A percentile compares a stretch with the other conserved stretches of the same genome.
phyloP scores from a whole-genome alignment of 352 stramenopile genomes.

The Pythium chondricola region DNA sequence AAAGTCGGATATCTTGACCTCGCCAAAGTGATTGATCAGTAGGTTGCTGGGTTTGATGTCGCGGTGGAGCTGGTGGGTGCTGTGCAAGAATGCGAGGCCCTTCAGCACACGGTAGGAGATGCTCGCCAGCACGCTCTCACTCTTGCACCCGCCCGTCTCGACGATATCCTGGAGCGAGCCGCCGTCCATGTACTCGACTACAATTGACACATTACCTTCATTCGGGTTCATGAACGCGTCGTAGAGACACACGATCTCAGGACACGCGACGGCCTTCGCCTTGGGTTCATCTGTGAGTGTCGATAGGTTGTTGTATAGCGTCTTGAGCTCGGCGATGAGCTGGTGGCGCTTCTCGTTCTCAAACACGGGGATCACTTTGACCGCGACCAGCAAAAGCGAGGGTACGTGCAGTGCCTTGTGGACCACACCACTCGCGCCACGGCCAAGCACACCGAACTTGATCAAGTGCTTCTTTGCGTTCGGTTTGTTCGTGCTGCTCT shows the following conservation, averaged over 20 bases:
- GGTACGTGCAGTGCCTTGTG: slow-evolving; percentile 88
- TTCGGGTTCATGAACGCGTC: slow-evolving; percentile 92
- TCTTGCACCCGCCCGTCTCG: slow-evolving; percentile 80
- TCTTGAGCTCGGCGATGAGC: slow-evolving; percentile 81
- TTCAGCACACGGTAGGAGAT: slow-evolving; percentile 86
- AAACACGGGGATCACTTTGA: slow-evolving; percentile 90
- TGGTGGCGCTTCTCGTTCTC: slow-evolving; percentile 86
- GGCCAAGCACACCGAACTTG: slow-evolving; percentile 73
- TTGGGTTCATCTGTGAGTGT: slow-evolving; percentile 54
- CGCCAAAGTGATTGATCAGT: slow-evolving; percentile 89
- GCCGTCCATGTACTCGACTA: slow-evolving; percentile 96
- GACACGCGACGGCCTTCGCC: slow-evolving; percentile 49
- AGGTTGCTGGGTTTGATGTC: slow-evolving; percentile 95
- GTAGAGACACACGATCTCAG: slow-evolving; percentile 89
- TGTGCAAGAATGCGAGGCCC: slow-evolving; percentile 87
- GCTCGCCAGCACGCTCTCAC: slow-evolving; percentile 84
- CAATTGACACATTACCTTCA: slow-evolving; percentile 88
- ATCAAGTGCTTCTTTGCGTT: slow-evolving; percentile 80
- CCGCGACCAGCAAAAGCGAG: slow-evolving; percentile 82
- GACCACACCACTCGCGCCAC: slow-evolving; percentile 84
- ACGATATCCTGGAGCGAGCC: slow-evolving; percentile 92
- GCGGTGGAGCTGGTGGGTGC: slow-evolving; percentile 86
- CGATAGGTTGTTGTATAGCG: slow-evolving; percentile 83
- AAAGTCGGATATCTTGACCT: slow-evolving; percentile 89
- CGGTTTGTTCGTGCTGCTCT: slow-evolving; percentile 25